phyloP scores from a whole-genome alignment of 2,329 filamentous ascomycete genomes.

The Xylariaceae sp. region DNA sequence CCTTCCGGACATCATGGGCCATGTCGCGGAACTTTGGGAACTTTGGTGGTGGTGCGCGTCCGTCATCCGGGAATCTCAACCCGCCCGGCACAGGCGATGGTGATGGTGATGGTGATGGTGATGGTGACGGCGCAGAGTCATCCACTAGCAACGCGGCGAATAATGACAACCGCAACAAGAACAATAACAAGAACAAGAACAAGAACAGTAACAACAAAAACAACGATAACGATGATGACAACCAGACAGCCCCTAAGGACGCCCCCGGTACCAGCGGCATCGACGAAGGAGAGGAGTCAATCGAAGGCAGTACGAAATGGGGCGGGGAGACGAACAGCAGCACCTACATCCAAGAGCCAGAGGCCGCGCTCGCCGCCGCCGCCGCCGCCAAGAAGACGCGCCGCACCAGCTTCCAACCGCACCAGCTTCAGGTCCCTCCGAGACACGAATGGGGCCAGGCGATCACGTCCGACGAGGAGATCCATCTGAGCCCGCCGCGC shows the following conservation, averaged over 20 bases:
- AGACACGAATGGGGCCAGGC: conserved; percentile 5
- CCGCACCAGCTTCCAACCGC: background rate
- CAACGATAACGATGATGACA: background rate
- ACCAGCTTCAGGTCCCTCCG: background rate
- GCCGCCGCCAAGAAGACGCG: background rate
- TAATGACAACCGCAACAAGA: background rate
- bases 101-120: conserved; percentile 6
- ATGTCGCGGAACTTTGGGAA: background rate
- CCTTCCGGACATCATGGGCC: conserved; percentile 13
- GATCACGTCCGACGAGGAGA: conserved; percentile 8
- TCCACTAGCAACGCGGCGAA: background rate
- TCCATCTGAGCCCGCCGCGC: background rate
- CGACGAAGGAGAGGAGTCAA: conserved; percentile 8
- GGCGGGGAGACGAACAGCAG: conserved; percentile 6
- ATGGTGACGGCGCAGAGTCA: conserved; percentile 3
- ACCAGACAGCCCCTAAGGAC: background rate
- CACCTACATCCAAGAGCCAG: conserved; percentile 9
- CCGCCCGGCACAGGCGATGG: background rate
- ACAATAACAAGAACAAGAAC: background rate
- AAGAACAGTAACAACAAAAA: background rate
- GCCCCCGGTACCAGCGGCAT: background rate
- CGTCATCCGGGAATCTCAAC: background rate
- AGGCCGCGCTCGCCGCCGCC: background rate
- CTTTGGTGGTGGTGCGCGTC: background rate
- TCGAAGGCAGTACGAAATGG: conserved; percentile 2